Conservation (phyloP, 768 basidiomycete species). For the Bullera alba region DNA sequence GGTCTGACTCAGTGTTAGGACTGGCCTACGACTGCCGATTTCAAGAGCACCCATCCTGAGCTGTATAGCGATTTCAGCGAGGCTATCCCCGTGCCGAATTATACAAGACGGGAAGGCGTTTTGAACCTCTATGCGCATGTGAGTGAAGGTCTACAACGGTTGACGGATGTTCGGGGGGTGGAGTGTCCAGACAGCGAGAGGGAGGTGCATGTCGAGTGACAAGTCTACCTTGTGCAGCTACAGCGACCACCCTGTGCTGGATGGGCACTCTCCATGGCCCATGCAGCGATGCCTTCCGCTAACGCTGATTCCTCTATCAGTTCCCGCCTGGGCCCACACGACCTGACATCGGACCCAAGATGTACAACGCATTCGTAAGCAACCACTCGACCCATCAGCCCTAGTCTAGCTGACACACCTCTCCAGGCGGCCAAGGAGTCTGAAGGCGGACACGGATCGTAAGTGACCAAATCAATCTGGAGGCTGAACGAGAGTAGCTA, state of each 20-base stretch:
- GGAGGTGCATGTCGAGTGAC: too few species aligned
- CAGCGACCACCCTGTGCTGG: too few species aligned
- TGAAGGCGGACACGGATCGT: slow-evolving; percentile 66
- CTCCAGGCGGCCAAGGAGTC: slow-evolving; percentile 57
- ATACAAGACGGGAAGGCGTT: slow-evolving; percentile 82
- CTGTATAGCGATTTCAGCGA: slow-evolving; percentile 76
- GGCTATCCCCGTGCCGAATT: slow-evolving; percentile 79
- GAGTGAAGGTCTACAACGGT: slow-evolving; percentile 3
- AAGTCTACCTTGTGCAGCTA: too few species aligned
- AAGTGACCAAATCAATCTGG: neutral
- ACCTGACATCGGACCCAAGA: slow-evolving; percentile 64
- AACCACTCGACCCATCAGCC: too few species aligned
- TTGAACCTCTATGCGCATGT: slow-evolving; percentile 86
- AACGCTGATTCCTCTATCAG: too few species aligned
- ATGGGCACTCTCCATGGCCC: slow-evolving; percentile 25
- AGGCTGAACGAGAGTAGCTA: too few species aligned
- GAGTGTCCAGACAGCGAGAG: slow-evolving; percentile 80
- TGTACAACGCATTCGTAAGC: slow-evolving; percentile 76
- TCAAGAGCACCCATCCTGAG: slow-evolving; percentile 73
- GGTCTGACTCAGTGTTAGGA: slow-evolving; percentile 52
- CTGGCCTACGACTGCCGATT: slow-evolving; percentile 85
- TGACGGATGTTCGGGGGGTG: too few species aligned
- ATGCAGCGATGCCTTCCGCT: neutral
- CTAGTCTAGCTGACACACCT: too few species aligned
- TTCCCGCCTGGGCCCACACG: slow-evolving; percentile 24